Percentiles rank a stretch among this genome's conserved stretches.
These are phyloP conservation scores for Ananas comosus DNA, from an alignment of 176 grass and related monocot species.

Conservation along the genomic window DNA sequence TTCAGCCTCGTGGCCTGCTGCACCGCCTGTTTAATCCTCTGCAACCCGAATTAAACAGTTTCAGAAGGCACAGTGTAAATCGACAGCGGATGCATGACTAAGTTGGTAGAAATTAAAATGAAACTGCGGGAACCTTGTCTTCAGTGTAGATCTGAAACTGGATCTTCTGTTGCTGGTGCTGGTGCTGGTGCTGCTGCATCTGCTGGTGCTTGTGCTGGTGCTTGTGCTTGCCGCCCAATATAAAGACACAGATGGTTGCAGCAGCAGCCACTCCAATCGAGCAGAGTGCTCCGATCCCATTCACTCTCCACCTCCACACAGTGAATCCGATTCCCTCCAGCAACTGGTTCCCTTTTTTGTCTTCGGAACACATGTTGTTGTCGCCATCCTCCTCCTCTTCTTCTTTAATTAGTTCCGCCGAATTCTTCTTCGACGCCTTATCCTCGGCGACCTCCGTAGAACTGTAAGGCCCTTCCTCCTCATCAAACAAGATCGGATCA, in stretches of 20 bases:
- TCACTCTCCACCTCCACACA: slow-evolving; percentile 34
- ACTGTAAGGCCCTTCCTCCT: slow-evolving; percentile 20
- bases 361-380: background rate
- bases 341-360: background rate
- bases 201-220: slow-evolving; percentile 24
- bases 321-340: slow-evolving; percentile 30
- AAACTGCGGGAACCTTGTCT: slow-evolving; percentile 34
- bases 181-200: slow-evolving; percentile 14
- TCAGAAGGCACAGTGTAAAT: background rate
- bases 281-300: slow-evolving; percentile 65
- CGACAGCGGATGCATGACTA: background rate
- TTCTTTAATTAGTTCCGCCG: background rate
- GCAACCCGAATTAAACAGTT: slow-evolving; percentile 13
- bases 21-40: slow-evolving; percentile 61
- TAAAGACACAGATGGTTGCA: slow-evolving; percentile 59
- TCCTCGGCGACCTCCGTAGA: slow-evolving; percentile 7
- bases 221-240: slow-evolving; percentile 38
- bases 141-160: slow-evolving; percentile 47
- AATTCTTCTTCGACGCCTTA: slow-evolving; percentile 11
- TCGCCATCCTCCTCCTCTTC: background rate
- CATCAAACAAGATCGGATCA: slow-evolving; percentile 6
- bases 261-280: slow-evolving; percentile 67
- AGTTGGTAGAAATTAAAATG: background rate
- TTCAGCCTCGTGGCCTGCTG: slow-evolving; percentile 58
- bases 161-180: slow-evolving; percentile 45